Percentiles rank a stretch among this genome's conserved stretches.
Conservation (phyloP, 2,329 filamentous ascomycete genomes). For the Fusarium oligoseptatum region DNA sequence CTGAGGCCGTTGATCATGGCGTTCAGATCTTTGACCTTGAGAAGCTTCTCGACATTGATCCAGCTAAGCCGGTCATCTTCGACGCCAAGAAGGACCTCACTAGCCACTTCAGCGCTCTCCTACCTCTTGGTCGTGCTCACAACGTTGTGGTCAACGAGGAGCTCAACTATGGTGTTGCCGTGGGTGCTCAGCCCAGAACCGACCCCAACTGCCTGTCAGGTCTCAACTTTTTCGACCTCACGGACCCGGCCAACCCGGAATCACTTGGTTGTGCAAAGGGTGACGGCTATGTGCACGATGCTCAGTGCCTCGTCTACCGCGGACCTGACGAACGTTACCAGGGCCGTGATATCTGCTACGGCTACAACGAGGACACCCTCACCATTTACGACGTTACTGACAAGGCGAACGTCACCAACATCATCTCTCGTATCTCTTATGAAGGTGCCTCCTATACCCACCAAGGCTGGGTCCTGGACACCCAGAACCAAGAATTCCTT, state of each 20-base stretch:
- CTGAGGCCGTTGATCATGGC: slow-evolving; percentile 63
- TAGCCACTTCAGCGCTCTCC: slow-evolving; percentile 50
- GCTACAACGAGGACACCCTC: slow-evolving; percentile 66
- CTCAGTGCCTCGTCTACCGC: slow-evolving; percentile 68
- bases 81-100: slow-evolving; percentile 52
- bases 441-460: slow-evolving; percentile 70
- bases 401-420: slow-evolving; percentile 58
- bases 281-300: slow-evolving; percentile 73
- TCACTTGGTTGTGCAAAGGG: slow-evolving; percentile 65
- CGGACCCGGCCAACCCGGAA: slow-evolving; percentile 65
- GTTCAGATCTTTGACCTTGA: slow-evolving; percentile 75
- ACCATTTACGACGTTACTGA: slow-evolving; percentile 68
- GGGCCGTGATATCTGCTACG: slow-evolving; percentile 68
- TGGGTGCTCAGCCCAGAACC: slow-evolving; percentile 56
- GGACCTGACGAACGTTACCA: slow-evolving; percentile 63
- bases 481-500: slow-evolving; percentile 59
- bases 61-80: slow-evolving; percentile 54
- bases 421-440: slow-evolving; percentile 67
- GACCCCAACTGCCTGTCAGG: slow-evolving; percentile 60
- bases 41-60: slow-evolving; percentile 62
- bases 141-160: slow-evolving; percentile 67
- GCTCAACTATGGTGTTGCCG: slow-evolving; percentile 60
- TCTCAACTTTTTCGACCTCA: slow-evolving; percentile 70
- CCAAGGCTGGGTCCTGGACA: slow-evolving; percentile 68
- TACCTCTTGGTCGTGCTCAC: slow-evolving; percentile 59